phyloP scores from a whole-genome alignment of 2,329 filamentous ascomycete genomes.

The Diplodia intermedia region DNA sequence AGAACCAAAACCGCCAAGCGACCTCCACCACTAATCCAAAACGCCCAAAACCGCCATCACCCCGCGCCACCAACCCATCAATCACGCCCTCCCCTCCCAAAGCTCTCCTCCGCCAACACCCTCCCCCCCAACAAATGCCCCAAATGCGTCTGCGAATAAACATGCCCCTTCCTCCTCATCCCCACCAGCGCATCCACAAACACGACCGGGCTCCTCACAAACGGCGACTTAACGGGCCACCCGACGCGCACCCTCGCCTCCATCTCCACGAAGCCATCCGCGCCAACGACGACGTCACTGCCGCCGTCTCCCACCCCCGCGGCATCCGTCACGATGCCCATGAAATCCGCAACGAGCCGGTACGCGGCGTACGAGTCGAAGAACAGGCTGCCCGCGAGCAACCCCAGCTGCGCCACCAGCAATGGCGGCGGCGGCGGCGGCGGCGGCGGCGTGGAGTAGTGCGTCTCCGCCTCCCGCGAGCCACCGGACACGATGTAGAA shows the following conservation, averaged over 20 bases:
- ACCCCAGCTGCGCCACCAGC: background rate
- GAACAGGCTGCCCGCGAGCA: conserved; percentile 9
- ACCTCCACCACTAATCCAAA: no score
- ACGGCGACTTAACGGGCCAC: background rate
- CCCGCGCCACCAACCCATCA: background rate
- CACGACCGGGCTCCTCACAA: background rate
- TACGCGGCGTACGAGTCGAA: background rate
- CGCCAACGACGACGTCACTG: background rate
- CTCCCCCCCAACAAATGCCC: background rate
- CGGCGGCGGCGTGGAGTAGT: background rate
- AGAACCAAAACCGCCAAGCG: no score
- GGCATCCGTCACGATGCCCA: background rate
- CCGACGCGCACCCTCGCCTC: background rate
- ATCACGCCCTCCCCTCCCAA: background rate
- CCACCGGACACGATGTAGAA: conserved; percentile 8
- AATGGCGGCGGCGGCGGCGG: background rate
- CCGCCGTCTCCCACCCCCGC: background rate
- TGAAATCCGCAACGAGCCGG: background rate
- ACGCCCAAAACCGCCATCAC: no score
- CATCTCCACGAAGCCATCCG: background rate
- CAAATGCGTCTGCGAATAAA: conserved; percentile 12
- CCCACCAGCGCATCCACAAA: conserved; percentile 9
- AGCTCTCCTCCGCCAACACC: conserved; percentile 1
- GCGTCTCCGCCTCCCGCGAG: background rate
- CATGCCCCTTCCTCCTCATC: conserved; percentile 15